These are phyloP conservation scores for Lasiodiplodia sp. DNA, from an alignment of 2,329 filamentous ascomycete species.

Conservation along the genomic window DNA sequence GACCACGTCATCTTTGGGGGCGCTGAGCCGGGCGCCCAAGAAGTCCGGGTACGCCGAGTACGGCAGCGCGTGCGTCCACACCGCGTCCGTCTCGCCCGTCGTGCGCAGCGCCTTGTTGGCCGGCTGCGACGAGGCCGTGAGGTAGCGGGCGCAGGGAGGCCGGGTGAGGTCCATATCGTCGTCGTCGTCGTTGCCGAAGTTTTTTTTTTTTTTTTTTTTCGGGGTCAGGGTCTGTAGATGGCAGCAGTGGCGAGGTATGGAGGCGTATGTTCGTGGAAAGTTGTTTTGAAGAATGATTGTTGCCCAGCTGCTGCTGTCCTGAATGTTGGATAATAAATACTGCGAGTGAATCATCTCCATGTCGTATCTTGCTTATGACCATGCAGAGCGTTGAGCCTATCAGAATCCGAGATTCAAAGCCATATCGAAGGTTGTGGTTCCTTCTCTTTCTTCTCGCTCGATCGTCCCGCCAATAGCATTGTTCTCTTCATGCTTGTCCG, in stretches of 20 bases:
- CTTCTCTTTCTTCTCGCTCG: background rate
- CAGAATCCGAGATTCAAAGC: background rate
- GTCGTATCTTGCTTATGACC: background rate
- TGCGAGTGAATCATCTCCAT: background rate
- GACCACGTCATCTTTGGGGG: conserved; percentile 47
- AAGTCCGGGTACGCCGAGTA: conserved; percentile 56
- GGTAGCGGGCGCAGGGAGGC: background rate
- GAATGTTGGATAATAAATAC: background rate
- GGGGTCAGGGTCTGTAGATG: background rate
- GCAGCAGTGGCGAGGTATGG: background rate
- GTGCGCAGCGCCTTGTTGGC: conserved; percentile 46
- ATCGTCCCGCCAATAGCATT: background rate
- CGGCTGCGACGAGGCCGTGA: background rate
- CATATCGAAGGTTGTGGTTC: background rate
- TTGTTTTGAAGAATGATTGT: background rate
- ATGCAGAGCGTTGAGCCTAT: background rate
- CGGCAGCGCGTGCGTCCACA: conserved; percentile 61
- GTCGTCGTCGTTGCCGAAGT: background rate
- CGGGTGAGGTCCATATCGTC: conserved; percentile 5
- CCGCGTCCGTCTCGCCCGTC: conserved; percentile 59
- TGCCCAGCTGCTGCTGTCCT: background rate
- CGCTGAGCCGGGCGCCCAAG: conserved; percentile 43
- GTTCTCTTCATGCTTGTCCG: background rate
- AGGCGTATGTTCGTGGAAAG: background rate
- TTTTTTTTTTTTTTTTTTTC: background rate